Conservation (phyloP, 75 land plant species). For the Adiantum capillusveneris region DNA sequence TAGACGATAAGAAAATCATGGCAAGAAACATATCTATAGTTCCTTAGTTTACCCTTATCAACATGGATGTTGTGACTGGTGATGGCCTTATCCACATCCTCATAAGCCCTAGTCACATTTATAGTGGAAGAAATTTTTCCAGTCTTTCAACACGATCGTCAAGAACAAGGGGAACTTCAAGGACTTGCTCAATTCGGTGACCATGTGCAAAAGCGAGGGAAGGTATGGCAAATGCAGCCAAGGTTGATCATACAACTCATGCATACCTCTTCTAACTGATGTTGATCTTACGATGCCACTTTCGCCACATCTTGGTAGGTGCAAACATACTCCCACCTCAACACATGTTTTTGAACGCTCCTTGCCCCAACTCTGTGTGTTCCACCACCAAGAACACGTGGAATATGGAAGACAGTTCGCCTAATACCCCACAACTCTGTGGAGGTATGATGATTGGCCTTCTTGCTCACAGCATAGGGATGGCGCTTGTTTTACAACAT, state of each 20-base stretch:
- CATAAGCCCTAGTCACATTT: slow-evolving; percentile 8
- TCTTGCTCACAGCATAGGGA: slow-evolving; percentile 54
- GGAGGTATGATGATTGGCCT: slow-evolving; percentile 61
- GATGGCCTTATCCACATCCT: slow-evolving; percentile 14
- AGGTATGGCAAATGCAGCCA: slow-evolving; percentile 57
- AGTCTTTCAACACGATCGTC: slow-evolving; percentile 30
- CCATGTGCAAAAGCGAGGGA: slow-evolving; percentile 51
- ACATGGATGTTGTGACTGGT: slow-evolving; percentile 6
- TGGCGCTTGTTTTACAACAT: slow-evolving; percentile 53
- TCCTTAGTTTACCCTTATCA: slow-evolving; percentile 17
- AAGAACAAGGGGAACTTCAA: slow-evolving; percentile 48
- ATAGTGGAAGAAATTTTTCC: too few species aligned
- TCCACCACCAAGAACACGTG: slow-evolving; percentile 62
- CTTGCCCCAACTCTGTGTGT: slow-evolving; percentile 72
- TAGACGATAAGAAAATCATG: slow-evolving; percentile 16
- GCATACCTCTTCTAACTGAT: slow-evolving; percentile 44
- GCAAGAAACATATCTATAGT: slow-evolving; percentile 10
- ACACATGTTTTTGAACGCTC: slow-evolving; percentile 68
- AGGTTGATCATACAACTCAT: slow-evolving; percentile 40
- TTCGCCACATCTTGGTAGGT: slow-evolving; percentile 61
- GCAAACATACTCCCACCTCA: slow-evolving; percentile 67
- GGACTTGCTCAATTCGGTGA: slow-evolving; percentile 45
- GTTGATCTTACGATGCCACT: slow-evolving; percentile 60
- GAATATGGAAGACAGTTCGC: slow-evolving; percentile 56
- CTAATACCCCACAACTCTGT: slow-evolving; percentile 73